A percentile compares a stretch with the other conserved stretches of the same genome.
These are phyloP conservation scores for Zanthoxylum bungeanum DNA, from an alignment of 345 rosid genomes.

Conservation along the genomic window DNA sequence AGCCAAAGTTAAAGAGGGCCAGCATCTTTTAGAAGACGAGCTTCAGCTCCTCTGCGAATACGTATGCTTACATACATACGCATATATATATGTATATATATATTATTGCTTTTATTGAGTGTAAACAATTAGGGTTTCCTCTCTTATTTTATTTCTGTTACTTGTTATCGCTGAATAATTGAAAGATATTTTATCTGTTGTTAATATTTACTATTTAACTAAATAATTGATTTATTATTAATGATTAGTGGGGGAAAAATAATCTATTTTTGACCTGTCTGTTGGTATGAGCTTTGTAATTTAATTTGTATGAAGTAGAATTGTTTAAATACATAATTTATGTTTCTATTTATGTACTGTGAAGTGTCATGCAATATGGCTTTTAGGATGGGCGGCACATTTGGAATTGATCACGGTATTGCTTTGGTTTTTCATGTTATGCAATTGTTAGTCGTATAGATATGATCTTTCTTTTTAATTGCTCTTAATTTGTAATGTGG, in stretches of 20 bases:
- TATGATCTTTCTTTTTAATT: background rate
- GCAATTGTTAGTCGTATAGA: background rate
- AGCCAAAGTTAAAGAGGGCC: constrained; percentile 90
- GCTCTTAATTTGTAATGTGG: background rate
- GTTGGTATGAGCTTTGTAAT: background rate
- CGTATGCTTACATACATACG: constrained; percentile 34
- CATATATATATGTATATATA: no score
- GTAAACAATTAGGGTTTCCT: constrained; percentile 16
- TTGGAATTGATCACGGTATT: background rate
- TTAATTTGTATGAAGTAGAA: background rate
- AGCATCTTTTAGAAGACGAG: constrained; percentile 91
- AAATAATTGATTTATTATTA: background rate
- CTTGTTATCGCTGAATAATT: background rate
- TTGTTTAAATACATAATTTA: background rate
- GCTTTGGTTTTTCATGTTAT: background rate
- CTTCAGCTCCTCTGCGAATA: constrained; percentile 99
- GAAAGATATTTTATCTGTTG: background rate
- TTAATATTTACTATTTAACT: background rate
- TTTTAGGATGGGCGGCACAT: background rate
- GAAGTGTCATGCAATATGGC: background rate
- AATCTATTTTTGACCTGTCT: background rate
- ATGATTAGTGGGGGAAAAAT: background rate
- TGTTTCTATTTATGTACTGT: background rate
- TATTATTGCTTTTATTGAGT: background rate
- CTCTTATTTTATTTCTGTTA: background rate